A percentile compares a stretch with the other conserved stretches of the same genome.
phyloP scores from a whole-genome alignment of 768 basidiomycete genomes.

The Suillus sp. region DNA sequence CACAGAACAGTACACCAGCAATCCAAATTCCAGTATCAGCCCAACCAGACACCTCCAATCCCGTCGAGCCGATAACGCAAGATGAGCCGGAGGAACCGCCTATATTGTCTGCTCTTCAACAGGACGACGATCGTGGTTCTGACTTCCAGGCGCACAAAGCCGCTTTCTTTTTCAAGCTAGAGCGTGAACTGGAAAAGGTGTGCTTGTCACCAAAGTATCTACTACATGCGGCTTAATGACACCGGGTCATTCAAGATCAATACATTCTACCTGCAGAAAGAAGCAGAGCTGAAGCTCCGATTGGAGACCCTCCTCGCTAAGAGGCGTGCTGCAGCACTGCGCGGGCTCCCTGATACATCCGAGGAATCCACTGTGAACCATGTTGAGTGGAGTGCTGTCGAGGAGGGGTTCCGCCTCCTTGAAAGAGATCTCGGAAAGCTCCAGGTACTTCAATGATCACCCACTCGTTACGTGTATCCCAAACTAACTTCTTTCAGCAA shows the following conservation, averaged over 20 bases:
- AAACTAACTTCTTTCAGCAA: slow-evolving; percentile 56
- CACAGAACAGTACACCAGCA: slow-evolving; percentile 33
- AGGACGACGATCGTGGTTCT: slow-evolving; percentile 74
- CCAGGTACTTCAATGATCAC: slow-evolving; percentile 57
- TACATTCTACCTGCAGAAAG: slow-evolving; percentile 95
- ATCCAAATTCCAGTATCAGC: slow-evolving; percentile 31
- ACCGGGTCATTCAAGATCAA: slow-evolving; percentile 71
- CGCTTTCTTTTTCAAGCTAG: slow-evolving; percentile 98
- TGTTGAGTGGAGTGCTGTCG: slow-evolving; percentile 94
- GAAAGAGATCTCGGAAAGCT: slow-evolving; percentile 94
- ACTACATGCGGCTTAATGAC: slow-evolving; percentile 11
- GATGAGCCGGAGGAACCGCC: slow-evolving; percentile 54
- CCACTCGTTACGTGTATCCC: slow-evolving; percentile 19
- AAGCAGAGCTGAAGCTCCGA: slow-evolving; percentile 89
- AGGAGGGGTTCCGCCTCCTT: slow-evolving; percentile 93
- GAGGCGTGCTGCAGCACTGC: slow-evolving; percentile 78
- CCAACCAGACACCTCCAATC: slow-evolving; percentile 22
- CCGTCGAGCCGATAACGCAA: slow-evolving; percentile 20
- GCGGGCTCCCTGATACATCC: slow-evolving; percentile 68
- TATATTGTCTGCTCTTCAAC: slow-evolving; percentile 59
- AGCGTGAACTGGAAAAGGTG: slow-evolving; percentile 96
- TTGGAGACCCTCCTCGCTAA: slow-evolving; percentile 94
- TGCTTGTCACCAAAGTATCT: slow-evolving; percentile 20
- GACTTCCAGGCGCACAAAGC: slow-evolving; percentile 95
- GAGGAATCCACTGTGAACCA: slow-evolving; percentile 58